Evolutionary conservation across 257 asterid species (phyloP).

Genomic region (Petunia axillaris): DNA sequence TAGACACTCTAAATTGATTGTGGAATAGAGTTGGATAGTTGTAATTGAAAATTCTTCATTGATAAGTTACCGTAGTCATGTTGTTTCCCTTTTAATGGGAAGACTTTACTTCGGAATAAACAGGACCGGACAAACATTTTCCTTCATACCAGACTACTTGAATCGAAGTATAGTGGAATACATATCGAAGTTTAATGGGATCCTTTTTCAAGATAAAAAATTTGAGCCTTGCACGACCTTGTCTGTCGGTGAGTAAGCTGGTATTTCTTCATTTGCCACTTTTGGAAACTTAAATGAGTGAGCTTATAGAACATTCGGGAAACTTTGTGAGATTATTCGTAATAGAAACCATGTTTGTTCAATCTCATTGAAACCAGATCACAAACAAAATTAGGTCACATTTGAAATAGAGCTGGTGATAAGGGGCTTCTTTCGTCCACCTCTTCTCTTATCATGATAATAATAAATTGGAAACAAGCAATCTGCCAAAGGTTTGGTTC

Average conservation of each 20-base stretch:
- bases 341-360: not conserved
- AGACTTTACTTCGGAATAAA: not conserved
- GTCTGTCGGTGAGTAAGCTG: not conserved
- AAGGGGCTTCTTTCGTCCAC: not conserved
- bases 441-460: not conserved
- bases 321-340: not conserved
- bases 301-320: constrained; percentile 2
- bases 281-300: not conserved
- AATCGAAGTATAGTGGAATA: not conserved
- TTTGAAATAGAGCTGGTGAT: constrained; percentile 14
- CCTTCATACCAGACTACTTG: not conserved
- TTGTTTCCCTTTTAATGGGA: not conserved
- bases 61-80: not conserved
- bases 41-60: constrained; percentile 6
- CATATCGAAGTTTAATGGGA: not conserved
- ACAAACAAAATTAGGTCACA: constrained; percentile 9
- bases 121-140: not conserved
- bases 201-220: not conserved
- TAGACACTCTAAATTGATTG: not conserved
- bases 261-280: constrained; percentile 17
- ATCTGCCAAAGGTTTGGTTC: not conserved
- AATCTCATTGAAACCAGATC: not conserved
- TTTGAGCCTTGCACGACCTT: not conserved
- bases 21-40: not conserved
- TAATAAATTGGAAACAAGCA: not conserved